Evolutionary conservation across 78 protist species (phyloP), one percentile per base, ranked within the genome.

Genomic region (slime mould (Dictyostelium discoideum)): DNA sequence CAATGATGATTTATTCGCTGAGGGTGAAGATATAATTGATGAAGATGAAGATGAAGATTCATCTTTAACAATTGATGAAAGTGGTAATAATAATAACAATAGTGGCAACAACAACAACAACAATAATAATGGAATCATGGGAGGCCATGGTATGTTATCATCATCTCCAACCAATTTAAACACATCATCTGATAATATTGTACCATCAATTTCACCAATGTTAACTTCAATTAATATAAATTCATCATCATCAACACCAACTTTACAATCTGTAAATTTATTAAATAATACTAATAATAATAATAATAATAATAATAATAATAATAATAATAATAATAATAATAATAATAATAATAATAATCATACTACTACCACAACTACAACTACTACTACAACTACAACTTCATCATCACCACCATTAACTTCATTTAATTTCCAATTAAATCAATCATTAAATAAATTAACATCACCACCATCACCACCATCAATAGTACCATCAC

Each of bases 151-250:
- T 80, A 80, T 24, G 63, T n/a, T 80, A 24, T 63, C 78, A 20
- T 74, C 92, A 74, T 46, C 82, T 3, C 69, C 85, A 20, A 13
- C 82, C 20, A 63, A 72, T 13, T 44, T 85, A n/a, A 72, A 67
- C 9, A 67, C 42, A 4, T 73, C 92, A 7, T 26, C 84, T 72
- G 95, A 90, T 39, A 90, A 90, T 54, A 90, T 90, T 22, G 95
- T 90, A 0, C 95, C 95, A 26, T 90, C 95, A 14, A 90, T 90
- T 29, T 82, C 88, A 37, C 95, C 95, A 29, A 22, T 90, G 54
- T 46, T 90, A 40, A 16, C 69, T 2, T 32, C 88, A 2, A 40
- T 73, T 32, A 78, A 42, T 73, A 46, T 37, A 4, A 60, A 69
- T 69, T 29, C 22, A 3, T 37, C 65, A 13, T 3, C 76, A 29